phyloP scores from a whole-genome alignment of 768 basidiomycete species.

The Suillus variegatus region DNA sequence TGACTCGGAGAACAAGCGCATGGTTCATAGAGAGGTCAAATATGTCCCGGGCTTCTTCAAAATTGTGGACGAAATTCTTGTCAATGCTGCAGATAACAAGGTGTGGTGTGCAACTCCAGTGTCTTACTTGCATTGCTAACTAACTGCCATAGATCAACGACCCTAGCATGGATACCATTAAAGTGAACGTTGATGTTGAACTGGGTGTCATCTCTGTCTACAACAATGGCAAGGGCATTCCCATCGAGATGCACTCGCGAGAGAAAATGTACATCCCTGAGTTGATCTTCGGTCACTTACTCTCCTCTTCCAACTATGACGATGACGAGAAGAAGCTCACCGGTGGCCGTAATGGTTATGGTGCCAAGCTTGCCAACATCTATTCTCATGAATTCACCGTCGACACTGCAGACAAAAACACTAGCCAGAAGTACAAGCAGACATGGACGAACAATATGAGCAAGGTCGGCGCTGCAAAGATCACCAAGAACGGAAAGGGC shows the following conservation, averaged over 20 bases:
- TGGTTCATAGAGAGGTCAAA: slow-evolving; percentile 80
- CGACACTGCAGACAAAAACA: slow-evolving; percentile 91
- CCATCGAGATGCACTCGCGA: slow-evolving; percentile 90
- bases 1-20: slow-evolving; percentile 79
- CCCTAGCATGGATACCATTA: slow-evolving; percentile 85
- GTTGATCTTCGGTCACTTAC: slow-evolving; percentile 93
- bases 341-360: slow-evolving; percentile 97
- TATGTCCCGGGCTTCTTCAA: slow-evolving; percentile 99
- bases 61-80: slow-evolving; percentile 98
- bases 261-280: slow-evolving; percentile 97
- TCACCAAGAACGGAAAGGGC: slow-evolving; percentile 83
- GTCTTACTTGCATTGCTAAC: not conserved
- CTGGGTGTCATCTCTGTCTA: slow-evolving; percentile 85
- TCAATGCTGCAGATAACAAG: slow-evolving; percentile 99
- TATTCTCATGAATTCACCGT: slow-evolving; percentile 96
- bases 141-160: slow-evolving; percentile 79
- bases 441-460: slow-evolving; percentile 94
- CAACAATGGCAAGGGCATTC: slow-evolving; percentile 96
- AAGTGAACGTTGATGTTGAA: slow-evolving; percentile 84
- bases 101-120: slow-evolving; percentile 40
- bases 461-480: slow-evolving; percentile 85
- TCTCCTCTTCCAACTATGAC: slow-evolving; percentile 96
- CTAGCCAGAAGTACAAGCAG: slow-evolving; percentile 90
- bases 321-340: slow-evolving; percentile 99
- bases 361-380: slow-evolving; percentile 97